Conservation (phyloP, 2,329 filamentous ascomycete species). For the Diaporthe citriasiana region DNA sequence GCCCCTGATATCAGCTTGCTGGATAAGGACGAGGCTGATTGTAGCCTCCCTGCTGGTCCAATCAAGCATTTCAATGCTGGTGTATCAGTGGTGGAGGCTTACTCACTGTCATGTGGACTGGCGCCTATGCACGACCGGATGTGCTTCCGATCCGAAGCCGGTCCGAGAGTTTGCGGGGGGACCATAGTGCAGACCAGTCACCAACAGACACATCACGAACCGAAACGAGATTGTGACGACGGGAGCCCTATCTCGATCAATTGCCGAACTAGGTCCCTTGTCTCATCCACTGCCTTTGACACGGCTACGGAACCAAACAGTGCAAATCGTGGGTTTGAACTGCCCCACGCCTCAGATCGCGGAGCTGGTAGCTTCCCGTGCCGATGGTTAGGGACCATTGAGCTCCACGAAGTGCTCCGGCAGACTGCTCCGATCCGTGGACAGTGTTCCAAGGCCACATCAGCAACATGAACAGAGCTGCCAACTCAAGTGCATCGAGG, state of each 20-base stretch:
- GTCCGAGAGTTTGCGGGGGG: conserved; percentile 21
- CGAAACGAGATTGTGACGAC: conserved; percentile 1
- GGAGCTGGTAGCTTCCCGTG: conserved; percentile 10
- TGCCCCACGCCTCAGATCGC: not conserved
- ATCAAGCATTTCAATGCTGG: not conserved
- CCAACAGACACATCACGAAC: conserved; percentile 18
- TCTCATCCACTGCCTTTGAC: not conserved
- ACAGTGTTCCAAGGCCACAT: not conserved
- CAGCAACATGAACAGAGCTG: conserved; percentile 6
- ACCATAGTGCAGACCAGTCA: not conserved
- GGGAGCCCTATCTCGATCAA: not conserved
- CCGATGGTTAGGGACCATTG: not conserved
- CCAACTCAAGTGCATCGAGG: conserved; percentile 11
- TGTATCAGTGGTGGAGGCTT: conserved; percentile 13
- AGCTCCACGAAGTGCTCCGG: conserved; percentile 8
- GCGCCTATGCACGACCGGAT: conserved; percentile 19
- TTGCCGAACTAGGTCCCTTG: not conserved
- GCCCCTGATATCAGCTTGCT: not conserved
- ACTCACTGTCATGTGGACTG: not conserved
- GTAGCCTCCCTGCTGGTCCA: conserved; percentile 13
- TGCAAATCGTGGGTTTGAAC: conserved; percentile 5
- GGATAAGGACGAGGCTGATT: conserved; percentile 9
- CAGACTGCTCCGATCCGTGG: not conserved
- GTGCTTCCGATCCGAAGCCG: conserved; percentile 30
- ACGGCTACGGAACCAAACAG: conserved; percentile 12